These are phyloP conservation scores for Rubroboletus satanas DNA, from an alignment of 768 basidiomycete species.

Conservation along the genomic window DNA sequence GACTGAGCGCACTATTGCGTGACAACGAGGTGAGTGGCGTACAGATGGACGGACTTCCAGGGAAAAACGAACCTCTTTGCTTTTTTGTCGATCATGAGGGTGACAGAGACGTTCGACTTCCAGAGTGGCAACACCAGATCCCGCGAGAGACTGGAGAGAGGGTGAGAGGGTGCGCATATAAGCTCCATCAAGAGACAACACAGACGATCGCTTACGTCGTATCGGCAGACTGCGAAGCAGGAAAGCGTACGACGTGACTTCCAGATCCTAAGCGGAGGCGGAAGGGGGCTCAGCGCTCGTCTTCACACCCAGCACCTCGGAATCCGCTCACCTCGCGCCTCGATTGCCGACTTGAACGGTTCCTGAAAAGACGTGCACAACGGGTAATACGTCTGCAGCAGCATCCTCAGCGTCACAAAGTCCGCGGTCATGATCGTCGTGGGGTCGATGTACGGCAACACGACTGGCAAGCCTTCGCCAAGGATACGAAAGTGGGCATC, in stretches of 20 bases:
- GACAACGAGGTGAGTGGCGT: not conserved
- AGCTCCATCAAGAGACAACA: not conserved
- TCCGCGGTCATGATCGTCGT: conserved; percentile 57
- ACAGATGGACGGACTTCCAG: no score
- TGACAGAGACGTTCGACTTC: conserved; percentile 85
- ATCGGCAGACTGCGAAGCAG: conserved; percentile 48
- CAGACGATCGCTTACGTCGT: conserved; percentile 45
- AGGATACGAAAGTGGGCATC: conserved; percentile 71
- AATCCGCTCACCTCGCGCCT: conserved; percentile 48
- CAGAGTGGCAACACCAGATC: conserved; percentile 91
- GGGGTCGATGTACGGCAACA: conserved; percentile 78
- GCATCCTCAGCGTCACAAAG: conserved; percentile 51
- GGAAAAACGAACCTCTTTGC: conserved; percentile 71
- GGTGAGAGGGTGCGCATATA: not conserved
- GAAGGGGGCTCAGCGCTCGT: not conserved
- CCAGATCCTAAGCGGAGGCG: conserved; percentile 48
- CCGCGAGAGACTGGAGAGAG: conserved; percentile 54
- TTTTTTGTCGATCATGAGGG: conserved; percentile 94
- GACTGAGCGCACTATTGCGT: conserved; percentile 73
- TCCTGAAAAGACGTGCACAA: conserved; percentile 59
- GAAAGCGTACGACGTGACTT: conserved; percentile 70
- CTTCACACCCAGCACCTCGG: conserved; percentile 33
- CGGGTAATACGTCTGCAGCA: conserved; percentile 81
- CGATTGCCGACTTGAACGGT: conserved; percentile 53
- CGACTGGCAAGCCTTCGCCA: conserved; percentile 77